Evolutionary conservation across 345 rosid species (phyloP).

Genomic region (Bruguiera parviflora): DNA sequence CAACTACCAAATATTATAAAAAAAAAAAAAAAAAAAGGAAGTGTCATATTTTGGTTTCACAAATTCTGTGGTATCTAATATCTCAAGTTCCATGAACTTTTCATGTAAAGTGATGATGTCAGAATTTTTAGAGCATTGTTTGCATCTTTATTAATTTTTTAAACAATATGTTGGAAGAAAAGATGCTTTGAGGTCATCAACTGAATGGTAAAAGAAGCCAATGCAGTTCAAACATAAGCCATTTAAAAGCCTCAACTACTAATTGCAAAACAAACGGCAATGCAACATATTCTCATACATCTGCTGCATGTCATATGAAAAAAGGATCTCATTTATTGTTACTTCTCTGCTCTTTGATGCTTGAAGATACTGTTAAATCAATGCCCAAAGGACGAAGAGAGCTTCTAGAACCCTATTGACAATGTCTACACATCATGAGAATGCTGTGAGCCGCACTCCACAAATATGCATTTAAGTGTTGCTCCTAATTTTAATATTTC

Average conservation of each 20-base stretch:
- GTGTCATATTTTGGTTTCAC: too few relatives aligned
- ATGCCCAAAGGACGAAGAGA: not conserved
- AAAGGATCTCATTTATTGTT: not conserved
- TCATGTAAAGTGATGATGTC: too few relatives aligned
- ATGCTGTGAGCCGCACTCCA: not conserved
- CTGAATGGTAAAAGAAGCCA: too few relatives aligned
- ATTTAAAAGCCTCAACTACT: not conserved
- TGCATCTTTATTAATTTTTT: too few relatives aligned
- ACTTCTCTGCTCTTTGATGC: not conserved
- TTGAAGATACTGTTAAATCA: not conserved
- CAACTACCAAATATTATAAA: too few relatives aligned
- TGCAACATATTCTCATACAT: not conserved
- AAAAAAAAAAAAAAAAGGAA: too few relatives aligned
- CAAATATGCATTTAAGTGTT: not conserved
- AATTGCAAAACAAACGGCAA: not conserved
- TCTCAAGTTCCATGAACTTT: too few relatives aligned
- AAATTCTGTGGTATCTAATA: too few relatives aligned
- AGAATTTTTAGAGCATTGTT: too few relatives aligned
- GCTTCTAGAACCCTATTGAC: not conserved
- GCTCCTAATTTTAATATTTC: not conserved
- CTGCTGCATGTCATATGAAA: not conserved
- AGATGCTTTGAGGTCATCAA: too few relatives aligned
- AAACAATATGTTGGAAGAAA: too few relatives aligned
- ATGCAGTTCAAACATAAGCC: not conserved
- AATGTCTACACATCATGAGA: not conserved